Conservation (phyloP, 2,329 filamentous ascomycete species). For the Parastagonospora avenae region DNA sequence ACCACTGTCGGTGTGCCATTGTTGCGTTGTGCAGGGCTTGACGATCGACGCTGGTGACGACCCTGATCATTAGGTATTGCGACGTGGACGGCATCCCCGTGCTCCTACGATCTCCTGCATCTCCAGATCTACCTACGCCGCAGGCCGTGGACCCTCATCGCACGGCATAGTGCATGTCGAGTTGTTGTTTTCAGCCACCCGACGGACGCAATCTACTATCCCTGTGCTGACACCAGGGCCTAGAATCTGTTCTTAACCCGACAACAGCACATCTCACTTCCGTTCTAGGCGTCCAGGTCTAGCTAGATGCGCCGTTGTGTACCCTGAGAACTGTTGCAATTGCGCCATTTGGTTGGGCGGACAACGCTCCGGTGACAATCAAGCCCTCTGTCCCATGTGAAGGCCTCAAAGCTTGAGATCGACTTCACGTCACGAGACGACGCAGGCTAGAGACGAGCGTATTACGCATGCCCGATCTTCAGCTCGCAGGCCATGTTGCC, state of each 20-base stretch:
- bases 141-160: background rate
- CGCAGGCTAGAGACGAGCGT: no score
- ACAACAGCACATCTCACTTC: background rate
- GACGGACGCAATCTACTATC: background rate
- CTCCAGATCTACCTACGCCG: background rate
- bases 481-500: constrained; percentile 3
- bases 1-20: background rate
- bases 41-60: background rate
- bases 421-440: no score
- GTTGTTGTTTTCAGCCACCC: background rate
- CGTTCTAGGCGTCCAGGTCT: no score
- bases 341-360: no score
- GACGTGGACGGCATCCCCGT: background rate
- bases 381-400: background rate
- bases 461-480: background rate
- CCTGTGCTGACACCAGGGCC: background rate
- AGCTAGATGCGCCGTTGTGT: no score
- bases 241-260: background rate
- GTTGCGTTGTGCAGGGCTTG: background rate
- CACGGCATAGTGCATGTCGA: background rate
- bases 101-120: background rate
- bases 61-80: background rate
- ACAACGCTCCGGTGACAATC: no score
- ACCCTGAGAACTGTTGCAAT: no score
- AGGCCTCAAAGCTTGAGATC: background rate